Percentiles rank a stretch among this genome's conserved stretches.
Evolutionary conservation across 805 yeast genomes (phyloP).

Genomic region (Helenozyma rhizophorensis): DNA sequence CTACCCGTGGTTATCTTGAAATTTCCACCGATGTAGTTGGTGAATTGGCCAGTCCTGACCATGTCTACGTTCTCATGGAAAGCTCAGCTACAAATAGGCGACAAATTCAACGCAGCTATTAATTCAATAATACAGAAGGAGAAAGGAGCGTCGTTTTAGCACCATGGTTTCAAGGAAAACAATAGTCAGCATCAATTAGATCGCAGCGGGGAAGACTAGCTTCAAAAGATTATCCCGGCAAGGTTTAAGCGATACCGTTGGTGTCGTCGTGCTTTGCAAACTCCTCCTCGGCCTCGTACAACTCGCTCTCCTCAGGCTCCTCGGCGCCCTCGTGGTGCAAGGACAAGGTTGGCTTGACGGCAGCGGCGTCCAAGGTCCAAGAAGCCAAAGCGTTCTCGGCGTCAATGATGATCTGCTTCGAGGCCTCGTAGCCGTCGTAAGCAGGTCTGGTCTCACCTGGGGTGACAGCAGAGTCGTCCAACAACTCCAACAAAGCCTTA

Average conservation of each 20-base stretch:
- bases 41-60: too few species aligned
- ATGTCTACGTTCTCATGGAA: too few species aligned
- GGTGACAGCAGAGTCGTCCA: constrained; percentile 95
- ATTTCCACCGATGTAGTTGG: too few species aligned
- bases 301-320: constrained; percentile 39
- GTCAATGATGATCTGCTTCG: constrained; percentile 95
- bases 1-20: constrained; percentile 1
- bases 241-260: constrained; percentile 23
- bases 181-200: too few species aligned
- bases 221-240: too few species aligned
- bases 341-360: constrained; percentile 87
- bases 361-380: constrained; percentile 96
- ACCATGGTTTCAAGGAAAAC: too few species aligned
- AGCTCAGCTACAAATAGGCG: too few species aligned
- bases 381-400: constrained; percentile 93
- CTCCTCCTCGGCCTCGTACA: constrained; percentile 52
- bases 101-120: too few species aligned
- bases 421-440: constrained; percentile 96
- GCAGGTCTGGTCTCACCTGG: constrained; percentile 99
- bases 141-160: constrained; percentile 2
- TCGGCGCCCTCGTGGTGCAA: constrained; percentile 59
- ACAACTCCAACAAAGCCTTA: constrained; percentile 90
- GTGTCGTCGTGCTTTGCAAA: constrained; percentile 36
- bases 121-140: constrained; percentile 5
- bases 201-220: too few species aligned